Evolutionary conservation across 2,329 filamentous ascomycete genomes (phyloP).

Genomic region (Diaporthe citri): DNA sequence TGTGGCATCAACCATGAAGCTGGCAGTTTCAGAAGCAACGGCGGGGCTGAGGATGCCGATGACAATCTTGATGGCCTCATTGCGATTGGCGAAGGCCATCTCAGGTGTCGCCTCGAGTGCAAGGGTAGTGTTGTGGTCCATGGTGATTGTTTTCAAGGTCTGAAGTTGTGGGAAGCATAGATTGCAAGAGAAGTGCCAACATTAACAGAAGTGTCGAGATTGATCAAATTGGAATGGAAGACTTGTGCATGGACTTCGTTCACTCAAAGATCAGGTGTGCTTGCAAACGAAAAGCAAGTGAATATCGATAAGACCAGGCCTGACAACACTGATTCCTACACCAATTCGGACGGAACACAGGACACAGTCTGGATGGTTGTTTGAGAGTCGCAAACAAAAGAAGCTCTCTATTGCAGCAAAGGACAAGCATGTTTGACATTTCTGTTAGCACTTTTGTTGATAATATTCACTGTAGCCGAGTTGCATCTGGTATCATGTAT

Average conservation of each 20-base stretch:
- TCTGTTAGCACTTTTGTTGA: not conserved
- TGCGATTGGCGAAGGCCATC: not conserved
- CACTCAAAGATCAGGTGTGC: not conserved
- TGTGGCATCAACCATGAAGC: not conserved
- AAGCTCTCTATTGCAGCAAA: rapidly evolving
- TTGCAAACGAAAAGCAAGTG: not conserved
- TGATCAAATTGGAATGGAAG: not conserved
- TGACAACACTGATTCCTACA: not conserved
- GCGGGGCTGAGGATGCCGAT: not conserved
- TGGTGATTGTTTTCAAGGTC: not conserved
- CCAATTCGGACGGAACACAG: too few relatives aligned
- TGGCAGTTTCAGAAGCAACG: not conserved
- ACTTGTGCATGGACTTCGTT: not conserved
- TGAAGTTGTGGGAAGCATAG: not conserved
- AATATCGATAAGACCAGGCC: not conserved
- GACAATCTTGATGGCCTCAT: not conserved
- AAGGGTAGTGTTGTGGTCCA: not conserved
- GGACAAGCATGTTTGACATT: too few relatives aligned
- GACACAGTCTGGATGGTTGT: not conserved
- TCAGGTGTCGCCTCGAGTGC: not conserved
- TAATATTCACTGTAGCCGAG: not conserved
- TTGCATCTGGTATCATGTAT: not conserved
- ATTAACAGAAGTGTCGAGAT: not conserved
- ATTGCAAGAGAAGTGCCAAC: not conserved
- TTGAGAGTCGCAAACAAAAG: not conserved